Conservation (phyloP, 805 yeast species). For the Nakazawaea molendinolei region DNA sequence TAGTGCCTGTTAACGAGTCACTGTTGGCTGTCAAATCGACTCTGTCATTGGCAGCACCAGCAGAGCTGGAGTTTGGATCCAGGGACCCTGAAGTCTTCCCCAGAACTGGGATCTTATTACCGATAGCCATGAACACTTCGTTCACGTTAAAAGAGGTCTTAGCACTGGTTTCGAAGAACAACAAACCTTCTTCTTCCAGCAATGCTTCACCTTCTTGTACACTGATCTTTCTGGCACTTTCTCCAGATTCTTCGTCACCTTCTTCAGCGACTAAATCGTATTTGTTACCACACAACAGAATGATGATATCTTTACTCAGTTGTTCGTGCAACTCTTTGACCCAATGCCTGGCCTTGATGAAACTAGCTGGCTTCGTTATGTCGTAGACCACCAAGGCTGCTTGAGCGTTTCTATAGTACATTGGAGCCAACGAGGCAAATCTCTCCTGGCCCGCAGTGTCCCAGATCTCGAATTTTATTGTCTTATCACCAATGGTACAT, state of each 20-base stretch:
- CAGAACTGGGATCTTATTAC: conserved; percentile 67
- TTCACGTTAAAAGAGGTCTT: conserved; percentile 84
- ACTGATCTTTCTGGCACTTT: conserved; percentile 66
- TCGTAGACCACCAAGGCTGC: conserved; percentile 96
- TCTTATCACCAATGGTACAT: conserved; percentile 77
- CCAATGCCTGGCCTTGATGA: conserved; percentile 97
- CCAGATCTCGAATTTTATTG: conserved; percentile 91
- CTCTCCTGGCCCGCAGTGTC: conserved; percentile 99
- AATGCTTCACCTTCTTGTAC: conserved; percentile 79
- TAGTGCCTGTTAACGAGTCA: conserved; percentile 16
- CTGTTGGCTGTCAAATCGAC: conserved; percentile 31
- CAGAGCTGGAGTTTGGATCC: conserved; percentile 5
- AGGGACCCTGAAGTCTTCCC: conserved; percentile 15
- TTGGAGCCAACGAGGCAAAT: conserved; percentile 92
- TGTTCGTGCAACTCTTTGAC: conserved; percentile 93
- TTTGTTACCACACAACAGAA: conserved; percentile 93
- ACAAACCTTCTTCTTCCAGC: conserved; percentile 85
- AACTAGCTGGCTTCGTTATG: conserved; percentile 89
- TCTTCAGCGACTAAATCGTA: conserved; percentile 61
- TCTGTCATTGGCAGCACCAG: conserved; percentile 19
- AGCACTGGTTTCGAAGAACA: conserved; percentile 93
- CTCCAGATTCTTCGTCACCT: conserved; percentile 25
- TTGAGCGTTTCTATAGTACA: conserved; percentile 96
- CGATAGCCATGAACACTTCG: conserved; percentile 87
- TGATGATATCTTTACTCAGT: conserved; percentile 85